A percentile compares a stretch with the other conserved stretches of the same genome.
These are phyloP conservation scores for Lodderomyces metapsilosis DNA, from an alignment of 1,139 yeast species.

Conservation along the genomic window DNA sequence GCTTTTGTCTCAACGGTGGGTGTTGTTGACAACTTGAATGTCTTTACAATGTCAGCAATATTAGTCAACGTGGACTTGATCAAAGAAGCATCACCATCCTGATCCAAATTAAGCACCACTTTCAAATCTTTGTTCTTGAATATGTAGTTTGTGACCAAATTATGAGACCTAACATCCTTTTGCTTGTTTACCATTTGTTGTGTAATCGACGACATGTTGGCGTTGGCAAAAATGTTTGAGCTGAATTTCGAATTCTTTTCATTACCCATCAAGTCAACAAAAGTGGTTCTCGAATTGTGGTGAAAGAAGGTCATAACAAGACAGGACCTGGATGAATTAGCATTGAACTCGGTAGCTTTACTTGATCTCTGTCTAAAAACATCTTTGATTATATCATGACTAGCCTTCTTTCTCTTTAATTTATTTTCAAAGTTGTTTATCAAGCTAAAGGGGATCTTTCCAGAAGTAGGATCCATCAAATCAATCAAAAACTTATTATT, in stretches of 20 bases:
- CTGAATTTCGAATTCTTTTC: slow-evolving; percentile 18
- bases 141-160: slow-evolving; percentile 29
- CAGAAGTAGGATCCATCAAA: slow-evolving; percentile 17
- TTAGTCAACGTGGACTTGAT: slow-evolving; percentile 28
- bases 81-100: slow-evolving; percentile 24
- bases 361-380: slow-evolving; percentile 24
- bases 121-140: slow-evolving; percentile 23
- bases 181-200: slow-evolving; percentile 19
- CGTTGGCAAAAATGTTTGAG: slow-evolving; percentile 26
- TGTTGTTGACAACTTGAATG: slow-evolving; percentile 16
- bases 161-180: slow-evolving; percentile 22
- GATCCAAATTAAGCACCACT: slow-evolving; percentile 30
- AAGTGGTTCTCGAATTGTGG: slow-evolving; percentile 21
- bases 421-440: slow-evolving; percentile 19
- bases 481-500: slow-evolving; percentile 24
- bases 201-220: slow-evolving; percentile 29
- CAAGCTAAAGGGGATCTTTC: slow-evolving; percentile 7
- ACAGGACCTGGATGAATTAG: slow-evolving; percentile 27
- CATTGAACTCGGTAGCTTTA: slow-evolving; percentile 20
- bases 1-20: not conserved
- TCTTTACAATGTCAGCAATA: slow-evolving; percentile 24
- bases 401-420: slow-evolving; percentile 14
- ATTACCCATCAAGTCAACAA: slow-evolving; percentile 34
- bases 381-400: slow-evolving; percentile 12
- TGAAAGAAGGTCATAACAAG: slow-evolving; percentile 25